These are phyloP conservation scores for Vitis cinerea DNA, from an alignment of 164 flowering plant species.

Conservation along the genomic window DNA sequence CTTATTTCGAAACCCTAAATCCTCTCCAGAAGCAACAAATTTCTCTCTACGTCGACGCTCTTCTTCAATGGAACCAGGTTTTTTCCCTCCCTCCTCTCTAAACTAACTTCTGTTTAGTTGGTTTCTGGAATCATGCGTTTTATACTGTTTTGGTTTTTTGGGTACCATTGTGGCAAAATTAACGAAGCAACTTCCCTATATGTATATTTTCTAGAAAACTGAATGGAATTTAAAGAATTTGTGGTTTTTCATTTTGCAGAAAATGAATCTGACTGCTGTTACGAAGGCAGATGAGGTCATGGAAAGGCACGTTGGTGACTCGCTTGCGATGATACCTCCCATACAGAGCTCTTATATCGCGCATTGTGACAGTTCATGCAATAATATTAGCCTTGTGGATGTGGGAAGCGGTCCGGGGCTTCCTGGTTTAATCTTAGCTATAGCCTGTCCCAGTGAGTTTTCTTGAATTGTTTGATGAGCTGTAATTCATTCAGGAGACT, in stretches of 20 bases:
- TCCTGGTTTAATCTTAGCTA: slow-evolving; percentile 84
- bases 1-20: slow-evolving; percentile 43
- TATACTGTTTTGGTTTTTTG: no score
- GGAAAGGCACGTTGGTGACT: slow-evolving; percentile 90
- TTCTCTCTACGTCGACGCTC: slow-evolving; percentile 61
- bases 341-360: slow-evolving; percentile 42
- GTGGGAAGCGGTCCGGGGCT: slow-evolving; percentile 90
- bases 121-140: neutral
- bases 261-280: slow-evolving; percentile 80
- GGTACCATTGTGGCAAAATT: no score
- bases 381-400: slow-evolving; percentile 63
- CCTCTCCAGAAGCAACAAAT: slow-evolving; percentile 61
- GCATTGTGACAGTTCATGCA: slow-evolving; percentile 38
- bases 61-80: slow-evolving; percentile 84
- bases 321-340: slow-evolving; percentile 74
- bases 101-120: neutral
- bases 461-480: neutral
- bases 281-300: slow-evolving; percentile 65
- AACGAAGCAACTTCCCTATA: no score
- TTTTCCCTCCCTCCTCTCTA: slow-evolving; percentile 9
- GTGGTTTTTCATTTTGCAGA: slow-evolving; percentile 36
- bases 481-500: neutral
- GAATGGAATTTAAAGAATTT: neutral
- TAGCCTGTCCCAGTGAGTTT: slow-evolving; percentile 71
- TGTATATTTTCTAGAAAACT: no score